Conservation (phyloP, 2,329 filamentous ascomycete species). For the Ascochyta rabiei region DNA sequence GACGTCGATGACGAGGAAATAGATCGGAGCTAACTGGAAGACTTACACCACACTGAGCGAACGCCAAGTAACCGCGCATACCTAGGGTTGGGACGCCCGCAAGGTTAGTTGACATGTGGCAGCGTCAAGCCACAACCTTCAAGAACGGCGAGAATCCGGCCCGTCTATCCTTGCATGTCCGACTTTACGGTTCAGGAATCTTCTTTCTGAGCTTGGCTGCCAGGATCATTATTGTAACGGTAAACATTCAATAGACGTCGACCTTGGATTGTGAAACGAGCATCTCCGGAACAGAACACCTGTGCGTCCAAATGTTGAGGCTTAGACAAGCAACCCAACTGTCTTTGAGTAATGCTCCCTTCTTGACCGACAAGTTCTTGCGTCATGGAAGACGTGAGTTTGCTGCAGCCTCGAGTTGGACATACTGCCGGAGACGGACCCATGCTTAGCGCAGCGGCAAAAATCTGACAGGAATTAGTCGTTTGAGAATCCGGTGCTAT, state of each 20-base stretch:
- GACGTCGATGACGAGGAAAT: constrained; percentile 7
- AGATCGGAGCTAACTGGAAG: constrained; percentile 7
- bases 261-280: neutral
- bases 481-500: constrained; percentile 14
- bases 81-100: neutral
- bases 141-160: constrained; percentile 2
- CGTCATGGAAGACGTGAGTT: neutral
- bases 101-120: neutral
- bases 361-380: neutral
- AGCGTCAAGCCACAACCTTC: constrained; percentile 2
- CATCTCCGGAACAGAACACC: neutral
- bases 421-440: constrained; percentile 1
- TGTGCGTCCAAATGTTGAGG: neutral
- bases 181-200: constrained; percentile 8
- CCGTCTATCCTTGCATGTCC: constrained; percentile 1
- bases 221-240: neutral
- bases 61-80: neutral
- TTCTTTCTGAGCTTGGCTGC: neutral
- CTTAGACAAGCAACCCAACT: neutral
- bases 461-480: constrained; percentile 11
- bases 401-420: constrained; percentile 1
- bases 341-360: neutral
- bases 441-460: constrained; percentile 1
- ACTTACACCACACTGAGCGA: neutral
- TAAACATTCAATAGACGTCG: neutral